These are phyloP conservation scores for Epithele typhae DNA, from an alignment of 768 basidiomycete genomes.

Conservation along the genomic window DNA sequence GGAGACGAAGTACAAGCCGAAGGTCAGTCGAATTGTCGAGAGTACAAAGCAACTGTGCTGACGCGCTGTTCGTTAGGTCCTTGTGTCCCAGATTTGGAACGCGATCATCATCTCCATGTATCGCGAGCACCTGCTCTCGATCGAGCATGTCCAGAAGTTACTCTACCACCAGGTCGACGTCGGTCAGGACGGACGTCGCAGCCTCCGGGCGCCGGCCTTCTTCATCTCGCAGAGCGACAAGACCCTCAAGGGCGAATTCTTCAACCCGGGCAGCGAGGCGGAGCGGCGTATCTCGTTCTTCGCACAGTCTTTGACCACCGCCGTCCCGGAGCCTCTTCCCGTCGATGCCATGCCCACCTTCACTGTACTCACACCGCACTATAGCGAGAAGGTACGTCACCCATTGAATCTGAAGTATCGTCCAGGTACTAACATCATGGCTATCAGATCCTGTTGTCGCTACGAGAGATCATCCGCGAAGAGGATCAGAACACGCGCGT, in stretches of 20 bases:
- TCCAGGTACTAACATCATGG: neutral
- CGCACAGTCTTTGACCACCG: conserved; percentile 95
- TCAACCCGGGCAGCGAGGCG: conserved; percentile 92
- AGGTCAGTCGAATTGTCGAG: conserved; percentile 49
- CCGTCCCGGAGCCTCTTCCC: conserved; percentile 87
- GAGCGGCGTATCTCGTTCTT: conserved; percentile 99
- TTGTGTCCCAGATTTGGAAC: conserved; percentile 99
- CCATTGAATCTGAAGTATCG: neutral
- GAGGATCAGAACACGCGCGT: conserved; percentile 97
- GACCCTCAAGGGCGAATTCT: conserved; percentile 81
- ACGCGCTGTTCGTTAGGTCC: conserved; percentile 48
- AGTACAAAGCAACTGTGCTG: neutral
- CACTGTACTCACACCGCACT: conserved; percentile 97
- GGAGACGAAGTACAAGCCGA: conserved; percentile 99
- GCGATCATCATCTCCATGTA: conserved; percentile 99
- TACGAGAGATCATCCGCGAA: conserved; percentile 98
- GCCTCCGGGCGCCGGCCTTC: conserved; percentile 93
- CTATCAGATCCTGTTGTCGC: conserved; percentile 80
- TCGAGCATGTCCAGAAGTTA: conserved; percentile 97
- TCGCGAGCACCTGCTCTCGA: conserved; percentile 96
- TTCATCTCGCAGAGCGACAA: conserved; percentile 96
- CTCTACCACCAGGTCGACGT: conserved; percentile 96
- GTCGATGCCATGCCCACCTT: conserved; percentile 99
- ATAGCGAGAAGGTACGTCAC: conserved; percentile 83
- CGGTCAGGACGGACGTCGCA: conserved; percentile 79